Percentiles rank a stretch among this genome's conserved stretches.
These are phyloP conservation scores for Endocalyx cinctus DNA, from an alignment of 2,329 filamentous ascomycete genomes.

Conservation along the genomic window DNA sequence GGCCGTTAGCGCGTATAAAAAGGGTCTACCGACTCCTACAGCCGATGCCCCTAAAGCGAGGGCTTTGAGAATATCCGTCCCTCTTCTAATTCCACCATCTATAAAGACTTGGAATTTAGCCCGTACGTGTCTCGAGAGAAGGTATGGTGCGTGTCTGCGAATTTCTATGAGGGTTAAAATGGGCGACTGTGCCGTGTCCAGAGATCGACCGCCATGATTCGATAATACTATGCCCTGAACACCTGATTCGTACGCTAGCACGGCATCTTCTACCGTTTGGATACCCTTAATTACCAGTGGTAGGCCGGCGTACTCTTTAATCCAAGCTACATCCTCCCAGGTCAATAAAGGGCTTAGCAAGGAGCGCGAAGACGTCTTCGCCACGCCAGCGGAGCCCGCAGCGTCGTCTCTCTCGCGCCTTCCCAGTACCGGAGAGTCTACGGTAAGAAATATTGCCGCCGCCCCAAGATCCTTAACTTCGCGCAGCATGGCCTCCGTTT, in stretches of 20 bases:
- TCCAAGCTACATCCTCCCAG: constrained; percentile 9
- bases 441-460: constrained; percentile 45
- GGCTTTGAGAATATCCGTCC: constrained; percentile 51
- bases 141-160: constrained; percentile 28
- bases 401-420: constrained; percentile 19
- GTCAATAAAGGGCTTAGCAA: constrained; percentile 7
- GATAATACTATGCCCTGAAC: constrained; percentile 8
- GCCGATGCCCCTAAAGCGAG: constrained; percentile 49
- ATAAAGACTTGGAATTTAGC: constrained; percentile 46
- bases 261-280: constrained; percentile 7
- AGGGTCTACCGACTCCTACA: constrained; percentile 49
- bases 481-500: constrained; percentile 41
- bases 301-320: constrained; percentile 3
- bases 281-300: constrained; percentile 11
- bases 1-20: constrained; percentile 30
- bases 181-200: constrained; percentile 45
- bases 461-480: constrained; percentile 42
- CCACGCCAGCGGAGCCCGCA: constrained; percentile 4
- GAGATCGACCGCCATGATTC: constrained; percentile 39
- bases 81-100: constrained; percentile 49
- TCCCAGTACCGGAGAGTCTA: constrained; percentile 51
- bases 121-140: constrained; percentile 43
- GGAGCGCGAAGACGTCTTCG: constrained; percentile 3
- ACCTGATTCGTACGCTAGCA: constrained; percentile 4
- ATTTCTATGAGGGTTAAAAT: constrained; percentile 50